Base-by-base conservation (phyloP, 2,329 filamentous ascomycete genomes). In the Aspergillus puulaauensis region DNA sequence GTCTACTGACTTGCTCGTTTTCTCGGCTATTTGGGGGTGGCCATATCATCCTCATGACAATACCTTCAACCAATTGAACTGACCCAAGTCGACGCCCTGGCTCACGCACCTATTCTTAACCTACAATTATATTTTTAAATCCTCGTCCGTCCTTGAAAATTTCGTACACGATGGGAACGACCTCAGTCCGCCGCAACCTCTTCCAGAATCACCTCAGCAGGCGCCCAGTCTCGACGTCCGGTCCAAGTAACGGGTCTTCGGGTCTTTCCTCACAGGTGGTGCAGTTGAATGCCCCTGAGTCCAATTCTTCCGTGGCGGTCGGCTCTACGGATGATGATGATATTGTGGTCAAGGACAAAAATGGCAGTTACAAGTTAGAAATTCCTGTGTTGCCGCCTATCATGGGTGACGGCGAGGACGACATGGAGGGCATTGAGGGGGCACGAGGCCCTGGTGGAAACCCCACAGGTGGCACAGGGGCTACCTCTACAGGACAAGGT, bases 381-480 rank as follows among this genome's bases (percentile, higher is more conserved):
- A 71, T 80, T 31, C 80, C 79, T 4, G 59, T 72, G 6, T 66
- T 80, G 27, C 76, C 75, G 19, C 68, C 70, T 8, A 60, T 70
- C 15, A 58, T 74, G 21, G 61, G 70, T n/a, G 73, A 75, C 27
- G 72, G 75, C 50, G 75, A 68, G 3, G 76, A 77, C 37, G 76
- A 74, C 33, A 70, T 76, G 62, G 77, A 78, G 43, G 74, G 72
- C 23, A 71, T 71, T 15, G 77, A 82, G 15, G 82, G 8, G 27
- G 27, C 83, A 53, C 81, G 83, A 63, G 68, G 80, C 80, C 51
- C 76, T 75, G 57, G 80, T 79, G 23, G 73, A 82, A 47, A 87
- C 27, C 58, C 62, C 37, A 44, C 44, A 87, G 64, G 83, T 86
- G 55, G 80, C 77, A 60, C 78, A 80, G 66, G 84, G 84, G 71